A percentile compares a stretch with the other conserved stretches of the same genome.
These are phyloP conservation scores for Eruca vesicaria DNA, from an alignment of 441 rosid genomes.

Conservation along the genomic window DNA sequence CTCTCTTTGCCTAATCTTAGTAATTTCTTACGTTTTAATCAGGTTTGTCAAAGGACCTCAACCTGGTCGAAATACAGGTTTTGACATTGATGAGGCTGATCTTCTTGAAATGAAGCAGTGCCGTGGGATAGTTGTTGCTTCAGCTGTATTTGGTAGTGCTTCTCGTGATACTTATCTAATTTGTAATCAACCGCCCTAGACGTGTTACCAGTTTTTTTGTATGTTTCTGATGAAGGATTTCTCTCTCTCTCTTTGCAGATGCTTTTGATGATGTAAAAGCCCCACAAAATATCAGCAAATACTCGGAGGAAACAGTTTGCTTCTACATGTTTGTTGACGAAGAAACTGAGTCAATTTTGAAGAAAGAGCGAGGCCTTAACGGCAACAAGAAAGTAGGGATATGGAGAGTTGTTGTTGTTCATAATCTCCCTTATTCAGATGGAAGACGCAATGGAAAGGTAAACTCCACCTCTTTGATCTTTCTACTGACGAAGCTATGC, in stretches of 20 bases:
- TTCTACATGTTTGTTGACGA: slow-evolving; percentile 91
- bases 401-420: slow-evolving; percentile 80
- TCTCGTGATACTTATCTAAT: slow-evolving; percentile 3
- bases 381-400: slow-evolving; percentile 58
- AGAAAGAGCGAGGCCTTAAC: slow-evolving; percentile 43
- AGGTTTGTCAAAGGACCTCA: slow-evolving; percentile 78
- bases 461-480: not conserved
- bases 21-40: not conserved
- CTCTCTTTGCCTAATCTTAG: not conserved
- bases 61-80: slow-evolving; percentile 77
- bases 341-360: slow-evolving; percentile 72
- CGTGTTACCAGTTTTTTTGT: not conserved
- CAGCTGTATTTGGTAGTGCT: slow-evolving; percentile 80
- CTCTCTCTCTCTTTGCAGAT: slow-evolving; percentile 41
- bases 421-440: slow-evolving; percentile 72
- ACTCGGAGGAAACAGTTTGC: slow-evolving; percentile 64
- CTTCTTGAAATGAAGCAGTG: slow-evolving; percentile 79
- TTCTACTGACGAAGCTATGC: not conserved
- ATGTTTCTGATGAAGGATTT: slow-evolving; percentile 28
- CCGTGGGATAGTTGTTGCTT: slow-evolving; percentile 73
- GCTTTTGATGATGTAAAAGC: slow-evolving; percentile 77
- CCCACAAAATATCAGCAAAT: slow-evolving; percentile 70
- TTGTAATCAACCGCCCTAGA: not conserved
- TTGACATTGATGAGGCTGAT: slow-evolving; percentile 68
- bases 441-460: slow-evolving; percentile 92